These are phyloP conservation scores for Ascosphaera acerosa DNA, from an alignment of 2,329 filamentous ascomycete species.

Conservation along the genomic window DNA sequence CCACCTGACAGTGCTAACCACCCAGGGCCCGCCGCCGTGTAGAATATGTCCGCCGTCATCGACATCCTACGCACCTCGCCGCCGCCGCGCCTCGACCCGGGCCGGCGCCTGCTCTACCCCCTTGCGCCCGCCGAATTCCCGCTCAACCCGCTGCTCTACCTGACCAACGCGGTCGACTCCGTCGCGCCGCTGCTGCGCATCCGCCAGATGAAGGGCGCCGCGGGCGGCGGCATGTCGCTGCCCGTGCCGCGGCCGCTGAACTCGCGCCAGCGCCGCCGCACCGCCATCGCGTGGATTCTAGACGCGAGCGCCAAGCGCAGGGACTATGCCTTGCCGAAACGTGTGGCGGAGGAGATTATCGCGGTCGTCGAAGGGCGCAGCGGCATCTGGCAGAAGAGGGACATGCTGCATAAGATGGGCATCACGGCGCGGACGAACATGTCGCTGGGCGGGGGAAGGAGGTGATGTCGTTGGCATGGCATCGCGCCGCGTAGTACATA, in stretches of 20 bases:
- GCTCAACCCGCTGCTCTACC: slow-evolving; percentile 69
- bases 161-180: slow-evolving; percentile 75
- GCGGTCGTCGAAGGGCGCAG: slow-evolving; percentile 71
- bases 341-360: slow-evolving; percentile 67
- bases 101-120: slow-evolving; percentile 34
- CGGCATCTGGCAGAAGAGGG: slow-evolving; percentile 58
- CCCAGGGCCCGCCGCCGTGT: slow-evolving; percentile 4
- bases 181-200: slow-evolving; percentile 73
- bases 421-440: slow-evolving; percentile 56
- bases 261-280: slow-evolving; percentile 47
- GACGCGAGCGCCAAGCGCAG: slow-evolving; percentile 57
- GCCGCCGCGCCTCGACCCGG: slow-evolving; percentile 47
- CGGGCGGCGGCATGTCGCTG: slow-evolving; percentile 63
- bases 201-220: slow-evolving; percentile 46
- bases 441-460: slow-evolving; percentile 10
- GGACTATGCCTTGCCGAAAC: slow-evolving; percentile 45
- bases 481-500: no score
- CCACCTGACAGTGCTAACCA: slow-evolving; percentile 2
- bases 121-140: slow-evolving; percentile 60
- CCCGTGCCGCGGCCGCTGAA: slow-evolving; percentile 59
- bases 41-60: slow-evolving; percentile 72
- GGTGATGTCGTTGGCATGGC: no score
- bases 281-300: slow-evolving; percentile 72
- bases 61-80: slow-evolving; percentile 61
- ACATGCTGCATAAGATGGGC: slow-evolving; percentile 52